Percentiles rank a stretch among this genome's conserved stretches.
Evolutionary conservation across 352 stramenopile species (phyloP).

Genomic region (Globisporangium alternatum): DNA sequence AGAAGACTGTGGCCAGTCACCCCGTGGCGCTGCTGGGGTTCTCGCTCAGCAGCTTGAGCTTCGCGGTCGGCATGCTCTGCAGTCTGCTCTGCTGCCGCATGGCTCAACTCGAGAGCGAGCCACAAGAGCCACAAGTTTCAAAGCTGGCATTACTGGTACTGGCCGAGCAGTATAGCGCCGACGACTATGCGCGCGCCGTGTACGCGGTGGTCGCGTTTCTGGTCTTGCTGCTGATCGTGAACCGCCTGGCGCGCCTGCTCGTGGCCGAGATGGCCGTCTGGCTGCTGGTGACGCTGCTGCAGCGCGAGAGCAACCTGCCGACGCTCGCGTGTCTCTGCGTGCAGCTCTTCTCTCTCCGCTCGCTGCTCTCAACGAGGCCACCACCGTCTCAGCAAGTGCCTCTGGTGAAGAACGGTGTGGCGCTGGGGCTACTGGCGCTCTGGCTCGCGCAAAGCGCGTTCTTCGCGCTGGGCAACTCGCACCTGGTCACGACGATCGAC

Average conservation of each 20-base stretch:
- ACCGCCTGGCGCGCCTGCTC: slow-evolving; percentile 13
- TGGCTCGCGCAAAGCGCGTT: slow-evolving; percentile 74
- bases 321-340: slow-evolving; percentile 55
- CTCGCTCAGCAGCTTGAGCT: slow-evolving; percentile 13
- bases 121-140: background rate
- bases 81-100: slow-evolving; percentile 19
- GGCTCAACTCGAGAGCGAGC: slow-evolving; percentile 7
- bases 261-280: slow-evolving; percentile 53
- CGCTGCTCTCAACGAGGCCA: slow-evolving; percentile 24
- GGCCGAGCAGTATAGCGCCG: slow-evolving; percentile 19
- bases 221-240: slow-evolving; percentile 8
- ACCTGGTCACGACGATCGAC: slow-evolving; percentile 88
- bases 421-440: slow-evolving; percentile 27
- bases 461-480: slow-evolving; percentile 85
- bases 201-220: slow-evolving; percentile 29
- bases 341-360: slow-evolving; percentile 33
- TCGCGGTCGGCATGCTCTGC: slow-evolving; percentile 26
- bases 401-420: slow-evolving; percentile 9
- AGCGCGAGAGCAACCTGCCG: slow-evolving; percentile 57
- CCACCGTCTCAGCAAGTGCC: background rate
- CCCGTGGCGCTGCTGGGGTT: slow-evolving; percentile 5
- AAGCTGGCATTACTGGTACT: background rate
- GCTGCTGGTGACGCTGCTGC: slow-evolving; percentile 55
- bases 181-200: slow-evolving; percentile 46
- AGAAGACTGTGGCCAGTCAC: background rate